phyloP scores from a whole-genome alignment of 139 green algal genomes.

The Volvox reticuliferus region DNA sequence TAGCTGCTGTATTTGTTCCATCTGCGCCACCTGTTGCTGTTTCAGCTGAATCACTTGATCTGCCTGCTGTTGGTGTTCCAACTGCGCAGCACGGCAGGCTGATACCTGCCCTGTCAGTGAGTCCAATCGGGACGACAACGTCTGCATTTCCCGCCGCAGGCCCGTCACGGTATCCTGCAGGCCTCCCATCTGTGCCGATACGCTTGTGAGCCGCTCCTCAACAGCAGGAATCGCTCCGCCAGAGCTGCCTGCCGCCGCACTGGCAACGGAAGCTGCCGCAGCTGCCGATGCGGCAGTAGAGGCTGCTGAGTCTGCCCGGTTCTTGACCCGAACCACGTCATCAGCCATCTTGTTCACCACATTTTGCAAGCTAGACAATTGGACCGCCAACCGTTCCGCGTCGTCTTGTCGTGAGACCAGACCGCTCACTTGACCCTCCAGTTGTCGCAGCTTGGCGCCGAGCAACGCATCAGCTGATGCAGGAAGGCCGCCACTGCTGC shows the following conservation, averaged over 20 bases:
- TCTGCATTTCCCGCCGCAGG: background rate
- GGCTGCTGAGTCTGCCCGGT: background rate
- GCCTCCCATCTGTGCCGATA: conserved; percentile 1
- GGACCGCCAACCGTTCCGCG: conserved; percentile 31
- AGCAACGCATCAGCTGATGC: conserved; percentile 11
- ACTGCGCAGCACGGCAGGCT: background rate
- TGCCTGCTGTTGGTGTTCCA: conserved; percentile 5
- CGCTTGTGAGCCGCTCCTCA: background rate
- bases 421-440: conserved; percentile 41
- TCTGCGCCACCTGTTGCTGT: background rate
- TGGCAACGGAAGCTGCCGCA: background rate
- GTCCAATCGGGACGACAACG: conserved; percentile 22
- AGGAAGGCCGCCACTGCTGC: conserved; percentile 10
- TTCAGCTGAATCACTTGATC: background rate
- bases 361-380: conserved; percentile 52
- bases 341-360: conserved; percentile 49
- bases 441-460: conserved; percentile 38
- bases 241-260: background rate
- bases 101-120: conserved; percentile 2
- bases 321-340: conserved; percentile 57
- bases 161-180: conserved; percentile 1
- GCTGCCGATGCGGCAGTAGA: background rate
- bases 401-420: conserved; percentile 53
- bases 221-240: background rate
- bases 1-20: background rate